Percentiles rank a stretch among this genome's conserved stretches.
Conservation (phyloP, 2,329 filamentous ascomycete species). For the Sclerotinia glacialis region DNA sequence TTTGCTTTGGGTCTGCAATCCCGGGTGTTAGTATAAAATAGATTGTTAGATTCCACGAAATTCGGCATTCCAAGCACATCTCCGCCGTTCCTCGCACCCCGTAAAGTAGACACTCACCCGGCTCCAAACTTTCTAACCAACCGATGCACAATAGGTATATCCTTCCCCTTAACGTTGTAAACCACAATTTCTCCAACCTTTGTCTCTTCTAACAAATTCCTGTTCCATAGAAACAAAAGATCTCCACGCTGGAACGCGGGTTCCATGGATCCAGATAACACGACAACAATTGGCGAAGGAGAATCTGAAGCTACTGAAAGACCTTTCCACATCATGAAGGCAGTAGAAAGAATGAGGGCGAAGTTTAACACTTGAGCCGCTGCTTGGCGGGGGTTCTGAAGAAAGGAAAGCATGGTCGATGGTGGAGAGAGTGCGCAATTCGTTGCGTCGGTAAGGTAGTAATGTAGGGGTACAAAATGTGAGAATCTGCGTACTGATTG, state of each 20-base stretch:
- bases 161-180: constrained; percentile 77
- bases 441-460: neutral
- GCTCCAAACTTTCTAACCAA: constrained; percentile 72
- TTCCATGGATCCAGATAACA: constrained; percentile 60
- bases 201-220: constrained; percentile 53
- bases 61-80: neutral
- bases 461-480: neutral
- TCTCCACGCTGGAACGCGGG: constrained; percentile 60
- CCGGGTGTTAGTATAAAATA: neutral
- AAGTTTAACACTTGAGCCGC: constrained; percentile 69
- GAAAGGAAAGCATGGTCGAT: constrained; percentile 51
- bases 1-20: constrained; percentile 54
- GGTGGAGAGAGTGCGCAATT: neutral
- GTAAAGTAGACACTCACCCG: constrained; percentile 45
- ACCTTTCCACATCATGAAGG: constrained; percentile 74
- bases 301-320: constrained; percentile 62
- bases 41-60: no score
- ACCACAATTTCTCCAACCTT: constrained; percentile 72
- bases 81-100: neutral
- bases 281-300: constrained; percentile 58
- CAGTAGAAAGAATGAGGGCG: constrained; percentile 67
- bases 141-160: constrained; percentile 96
- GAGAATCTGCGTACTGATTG: neutral
- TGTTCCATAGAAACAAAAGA: constrained; percentile 58
- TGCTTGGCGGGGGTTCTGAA: constrained; percentile 63